Base-by-base conservation (phyloP, 441 rosid species). In the Adansonia gregorii region DNA sequence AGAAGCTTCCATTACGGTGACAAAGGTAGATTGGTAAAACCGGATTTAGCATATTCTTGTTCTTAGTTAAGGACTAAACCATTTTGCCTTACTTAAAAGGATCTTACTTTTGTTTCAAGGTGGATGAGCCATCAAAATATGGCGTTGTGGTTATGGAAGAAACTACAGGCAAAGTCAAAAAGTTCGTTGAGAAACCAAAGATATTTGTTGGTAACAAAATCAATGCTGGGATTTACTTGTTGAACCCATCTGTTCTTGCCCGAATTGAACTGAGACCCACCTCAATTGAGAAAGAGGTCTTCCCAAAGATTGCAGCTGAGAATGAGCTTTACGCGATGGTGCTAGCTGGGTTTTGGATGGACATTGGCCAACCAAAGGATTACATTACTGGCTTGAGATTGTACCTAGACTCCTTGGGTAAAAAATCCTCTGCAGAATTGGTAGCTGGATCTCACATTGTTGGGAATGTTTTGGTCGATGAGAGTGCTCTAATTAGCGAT, bases 271-370 rank as follows among this genome's bases (percentile, higher is more conserved):
- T 88, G 80, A 87, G 84, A 77, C 87, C 87, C 15, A 87, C 90
- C 39, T 90, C 92, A 11, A 88, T 88, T 15, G 93, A 90, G 85
- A 90, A 87, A 84, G 92, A 88, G 75, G 83, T 90, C 54, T 88
- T 90, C 88, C 94, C 94, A 0, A 84, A 76, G 75, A 88, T 90
- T 71, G 89, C 89, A 3, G 80, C 85, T 3, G 94, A 84, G 60
- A 78, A 83, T 51, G 83, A 78, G 86, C 91, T 90, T 35, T 86
- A 77, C 15, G 94, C 92, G 0, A 88, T 90, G 92, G 91, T 87
- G 8, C 81, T 90, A 15, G 87, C 89, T 1, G 92, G 92, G 15
- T 90, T 90, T 43, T 90, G 92, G 92, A 90, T 90, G 92, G 94
- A 90, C 78, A 80, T 90, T 61, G 92, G 92, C 27, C 90, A 87